Evolutionary conservation across 371 early-diverging fungal genomes (phyloP).

Genomic region (Amoeboaphelidium protococcarum): DNA sequence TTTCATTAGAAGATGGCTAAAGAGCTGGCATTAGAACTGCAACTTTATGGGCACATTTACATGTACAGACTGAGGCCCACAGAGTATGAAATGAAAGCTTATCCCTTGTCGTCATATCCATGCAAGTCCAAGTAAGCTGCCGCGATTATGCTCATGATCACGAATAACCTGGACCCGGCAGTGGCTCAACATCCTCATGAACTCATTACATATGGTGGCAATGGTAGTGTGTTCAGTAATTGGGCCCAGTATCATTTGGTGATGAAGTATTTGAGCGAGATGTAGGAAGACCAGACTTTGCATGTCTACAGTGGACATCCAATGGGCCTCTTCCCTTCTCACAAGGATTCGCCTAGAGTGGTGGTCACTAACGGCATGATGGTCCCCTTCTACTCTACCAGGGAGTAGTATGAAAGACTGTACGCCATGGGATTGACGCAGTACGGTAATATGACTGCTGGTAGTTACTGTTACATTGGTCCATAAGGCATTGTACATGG

Average conservation of each 20-base stretch:
- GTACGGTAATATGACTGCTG: conserved; percentile 5
- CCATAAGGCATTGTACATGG: conserved; percentile 5
- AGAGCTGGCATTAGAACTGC: conserved; percentile 1
- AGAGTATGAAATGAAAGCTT: conserved; percentile 3
- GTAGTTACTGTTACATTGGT: conserved; percentile 5
- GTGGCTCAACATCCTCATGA: conserved; percentile 4
- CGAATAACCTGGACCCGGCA: conserved; percentile 3
- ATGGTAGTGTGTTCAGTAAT: conserved; percentile 2
- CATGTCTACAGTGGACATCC: conserved; percentile 4
- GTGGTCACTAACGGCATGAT: conserved; percentile 5
- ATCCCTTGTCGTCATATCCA: conserved; percentile 1
- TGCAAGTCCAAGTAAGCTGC: conserved; percentile 1
- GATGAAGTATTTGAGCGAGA: conserved; percentile 3
- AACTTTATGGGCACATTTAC: conserved; percentile 3
- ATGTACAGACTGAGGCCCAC: conserved; percentile 4
- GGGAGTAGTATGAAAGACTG: conserved; percentile 1
- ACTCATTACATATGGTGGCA: conserved; percentile 4
- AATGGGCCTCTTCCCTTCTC: conserved; percentile 4
- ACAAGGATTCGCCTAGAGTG: conserved; percentile 1
- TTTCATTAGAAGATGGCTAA: neutral
- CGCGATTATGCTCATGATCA: conserved; percentile 5
- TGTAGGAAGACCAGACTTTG: conserved; percentile 4
- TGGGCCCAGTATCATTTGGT: conserved; percentile 5
- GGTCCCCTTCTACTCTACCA: conserved; percentile 1
- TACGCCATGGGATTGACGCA: conserved; percentile 2